Evolutionary conservation across 2,329 filamentous ascomycete species (phyloP).

Genomic region (Cryphonectria japonica): DNA sequence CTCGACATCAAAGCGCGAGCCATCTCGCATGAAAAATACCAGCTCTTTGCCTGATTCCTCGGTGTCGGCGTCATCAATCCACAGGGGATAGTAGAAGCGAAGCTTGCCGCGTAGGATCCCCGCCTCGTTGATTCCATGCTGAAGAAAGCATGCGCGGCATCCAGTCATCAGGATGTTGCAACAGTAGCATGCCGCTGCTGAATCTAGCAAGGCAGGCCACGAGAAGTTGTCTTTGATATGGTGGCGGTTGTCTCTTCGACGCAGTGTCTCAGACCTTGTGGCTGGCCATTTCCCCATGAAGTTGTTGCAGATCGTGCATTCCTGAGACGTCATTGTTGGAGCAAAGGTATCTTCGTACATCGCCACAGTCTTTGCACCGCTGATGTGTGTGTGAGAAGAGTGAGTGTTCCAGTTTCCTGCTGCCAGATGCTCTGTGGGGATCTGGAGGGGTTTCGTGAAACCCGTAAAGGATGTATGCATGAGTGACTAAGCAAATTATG

Average conservation of each 20-base stretch:
- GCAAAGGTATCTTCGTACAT: background rate
- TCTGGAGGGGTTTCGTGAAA: background rate
- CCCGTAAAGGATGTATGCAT: background rate
- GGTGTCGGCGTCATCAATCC: background rate
- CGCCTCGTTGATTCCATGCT: background rate
- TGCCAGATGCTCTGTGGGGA: background rate
- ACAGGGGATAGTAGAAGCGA: background rate
- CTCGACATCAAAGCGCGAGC: background rate
- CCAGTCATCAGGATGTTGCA: background rate
- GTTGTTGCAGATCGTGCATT: background rate
- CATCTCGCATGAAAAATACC: background rate
- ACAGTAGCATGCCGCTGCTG: background rate
- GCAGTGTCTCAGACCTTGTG: background rate
- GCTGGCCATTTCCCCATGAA: background rate
- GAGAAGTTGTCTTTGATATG: background rate
- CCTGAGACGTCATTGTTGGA: background rate
- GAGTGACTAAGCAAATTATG: background rate
- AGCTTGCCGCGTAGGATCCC: background rate
- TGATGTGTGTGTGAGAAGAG: too few species aligned
- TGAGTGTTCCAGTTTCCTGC: background rate
- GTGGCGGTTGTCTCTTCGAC: background rate
- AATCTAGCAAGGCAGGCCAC: background rate
- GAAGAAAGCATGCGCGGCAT: background rate
- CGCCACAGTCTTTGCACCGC: background rate
- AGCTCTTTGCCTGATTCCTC: background rate